Evolutionary conservation across 2,329 filamentous ascomycete genomes (phyloP), one percentile per base, ranked within the genome.

Genomic region (Bimuria novae-zelandiae): DNA sequence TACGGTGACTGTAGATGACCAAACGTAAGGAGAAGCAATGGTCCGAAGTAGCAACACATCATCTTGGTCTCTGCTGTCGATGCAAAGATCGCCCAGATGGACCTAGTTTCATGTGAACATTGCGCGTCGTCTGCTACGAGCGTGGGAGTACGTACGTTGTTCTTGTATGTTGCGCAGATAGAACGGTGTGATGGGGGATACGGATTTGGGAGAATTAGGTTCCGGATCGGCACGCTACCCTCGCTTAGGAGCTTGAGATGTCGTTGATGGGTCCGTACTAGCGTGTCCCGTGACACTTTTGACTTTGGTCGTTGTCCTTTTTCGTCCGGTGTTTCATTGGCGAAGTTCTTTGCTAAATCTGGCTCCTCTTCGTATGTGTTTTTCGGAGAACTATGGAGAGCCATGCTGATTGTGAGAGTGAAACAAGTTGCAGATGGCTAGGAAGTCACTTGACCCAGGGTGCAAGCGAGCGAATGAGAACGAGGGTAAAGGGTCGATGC

Each of bases 321-420:
- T 19, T 57, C 40, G 11, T 48, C 25, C 10, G 40, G 11, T 10
- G 17, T 46, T 8, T 55, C 43, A 22, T 58, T 55, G 10, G 52
- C 8, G n/a, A 67, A 48, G 5, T 62, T 55, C 33, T 59, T 57
- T 14, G 60, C 37, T 7, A 42, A 44, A 11, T 65, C 61, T 2
- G 64, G 61, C 10, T 44, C 39, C 35, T 63, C 62, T 44, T 67
- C 64, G 50, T 67, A 65, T 8, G 50, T 59, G 45, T 61, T 61
- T n/a, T n/a, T n/a, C n/a, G n/a, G n/a, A n/a, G n/a, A n/a, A n/a
- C n/a, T n/a, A n/a, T n/a, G n/a, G n/a, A n/a, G n/a, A 3, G 45
- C 44, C 61, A 62, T 60, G 23, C 29, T 40, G 37, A 7, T 16
- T 7, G 23, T 3, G 8, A 11, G 8, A 5, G 16, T n/a, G 8